These are phyloP conservation scores for Boletus rubroflammeus DNA, from an alignment of 768 basidiomycete genomes.

Conservation along the genomic window DNA sequence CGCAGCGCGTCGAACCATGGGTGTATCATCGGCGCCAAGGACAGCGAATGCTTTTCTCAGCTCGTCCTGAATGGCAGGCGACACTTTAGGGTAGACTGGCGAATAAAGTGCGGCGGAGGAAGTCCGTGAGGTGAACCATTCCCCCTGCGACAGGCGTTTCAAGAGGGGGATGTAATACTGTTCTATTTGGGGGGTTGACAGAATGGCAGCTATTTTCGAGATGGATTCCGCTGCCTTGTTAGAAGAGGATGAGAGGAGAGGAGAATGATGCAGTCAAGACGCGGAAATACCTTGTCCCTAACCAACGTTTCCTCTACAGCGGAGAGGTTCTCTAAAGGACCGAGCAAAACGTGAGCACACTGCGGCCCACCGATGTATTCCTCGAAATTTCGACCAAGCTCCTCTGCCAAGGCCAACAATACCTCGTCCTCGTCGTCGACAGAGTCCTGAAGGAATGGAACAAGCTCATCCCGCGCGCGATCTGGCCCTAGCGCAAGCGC, in stretches of 20 bases:
- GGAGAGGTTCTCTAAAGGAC: conserved; percentile 91
- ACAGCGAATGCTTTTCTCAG: conserved; percentile 79
- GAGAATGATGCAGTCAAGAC: background rate
- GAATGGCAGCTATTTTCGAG: conserved; percentile 76
- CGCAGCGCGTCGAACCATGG: conserved; percentile 96
- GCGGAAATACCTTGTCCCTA: conserved; percentile 78
- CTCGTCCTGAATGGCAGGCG: conserved; percentile 75
- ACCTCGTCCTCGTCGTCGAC: conserved; percentile 99
- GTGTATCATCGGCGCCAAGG: conserved; percentile 91
- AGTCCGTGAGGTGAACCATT: conserved; percentile 98
- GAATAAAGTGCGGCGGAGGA: conserved; percentile 93
- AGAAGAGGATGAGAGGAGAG: conserved; percentile 8
- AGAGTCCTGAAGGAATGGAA: conserved; percentile 98
- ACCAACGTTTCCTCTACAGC: conserved; percentile 98
- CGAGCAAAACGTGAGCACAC: conserved; percentile 82
- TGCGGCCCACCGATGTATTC: conserved; percentile 92
- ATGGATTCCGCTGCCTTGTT: conserved; percentile 91
- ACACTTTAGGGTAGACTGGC: conserved; percentile 81
- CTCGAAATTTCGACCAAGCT: conserved; percentile 87
- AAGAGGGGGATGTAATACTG: conserved; percentile 89
- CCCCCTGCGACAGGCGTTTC: conserved; percentile 83
- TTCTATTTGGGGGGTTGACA: conserved; percentile 80
- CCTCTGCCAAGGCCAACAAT: conserved; percentile 90
- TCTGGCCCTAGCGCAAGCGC: conserved; percentile 94
- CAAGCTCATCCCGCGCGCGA: conserved; percentile 91